A percentile compares a stretch with the other conserved stretches of the same genome.
Conservation (phyloP, 345 rosid species). For the Raphanus raphanistrum region DNA sequence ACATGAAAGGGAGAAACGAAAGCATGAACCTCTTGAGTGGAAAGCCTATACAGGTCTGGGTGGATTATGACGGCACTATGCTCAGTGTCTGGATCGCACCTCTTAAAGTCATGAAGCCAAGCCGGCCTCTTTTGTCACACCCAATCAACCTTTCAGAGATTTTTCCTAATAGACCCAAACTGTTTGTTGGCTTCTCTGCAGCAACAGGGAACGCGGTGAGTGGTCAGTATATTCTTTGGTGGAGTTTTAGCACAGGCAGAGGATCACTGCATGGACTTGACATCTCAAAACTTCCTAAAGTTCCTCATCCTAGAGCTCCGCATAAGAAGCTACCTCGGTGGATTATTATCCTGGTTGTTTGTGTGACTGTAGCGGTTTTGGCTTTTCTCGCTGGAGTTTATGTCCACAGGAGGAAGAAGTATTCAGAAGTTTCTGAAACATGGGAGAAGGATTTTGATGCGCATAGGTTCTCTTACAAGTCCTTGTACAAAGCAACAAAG, state of each 20-base stretch:
- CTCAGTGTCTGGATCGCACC: neutral
- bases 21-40: neutral
- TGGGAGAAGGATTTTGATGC: neutral
- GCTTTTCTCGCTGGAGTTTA: neutral
- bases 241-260: neutral
- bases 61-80: neutral
- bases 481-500: neutral
- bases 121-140: neutral
- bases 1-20: neutral
- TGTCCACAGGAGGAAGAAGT: neutral
- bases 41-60: neutral
- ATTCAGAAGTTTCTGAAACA: neutral
- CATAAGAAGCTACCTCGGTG: neutral
- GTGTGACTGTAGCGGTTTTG: neutral
- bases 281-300: neutral
- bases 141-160: neutral
- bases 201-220: neutral
- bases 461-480: neutral
- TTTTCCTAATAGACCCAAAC: neutral
- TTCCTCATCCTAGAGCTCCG: neutral
- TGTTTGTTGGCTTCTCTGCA: neutral
- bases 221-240: neutral
- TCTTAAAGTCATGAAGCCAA: neutral
- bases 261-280: neutral
- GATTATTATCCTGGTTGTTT: neutral